Evolutionary conservation across 192 early-diverging fungal genomes (phyloP).

Genomic region (Paraglomus occultum): DNA sequence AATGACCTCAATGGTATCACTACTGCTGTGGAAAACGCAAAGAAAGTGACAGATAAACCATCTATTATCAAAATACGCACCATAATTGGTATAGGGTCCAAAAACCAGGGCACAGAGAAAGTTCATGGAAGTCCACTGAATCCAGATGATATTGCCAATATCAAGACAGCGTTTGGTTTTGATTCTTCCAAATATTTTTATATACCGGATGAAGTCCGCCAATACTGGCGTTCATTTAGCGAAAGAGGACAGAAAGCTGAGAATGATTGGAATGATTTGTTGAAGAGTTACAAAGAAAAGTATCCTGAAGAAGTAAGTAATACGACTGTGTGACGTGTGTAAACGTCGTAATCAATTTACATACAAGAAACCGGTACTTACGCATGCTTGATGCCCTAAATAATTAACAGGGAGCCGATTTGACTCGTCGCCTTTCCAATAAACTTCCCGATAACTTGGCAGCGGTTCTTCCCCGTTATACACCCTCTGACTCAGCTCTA

Average conservation of each 20-base stretch:
- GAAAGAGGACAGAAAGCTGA: constrained; percentile 64
- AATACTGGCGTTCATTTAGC: constrained; percentile 50
- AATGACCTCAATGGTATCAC: constrained; percentile 67
- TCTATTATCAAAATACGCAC: constrained; percentile 88
- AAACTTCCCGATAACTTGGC: constrained; percentile 75
- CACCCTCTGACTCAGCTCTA: constrained; percentile 73
- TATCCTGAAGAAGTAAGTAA: constrained; percentile 58
- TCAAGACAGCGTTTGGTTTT: constrained; percentile 86
- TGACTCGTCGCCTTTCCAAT: constrained; percentile 71
- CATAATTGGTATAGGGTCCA: constrained; percentile 92
- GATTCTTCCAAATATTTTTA: constrained; percentile 69
- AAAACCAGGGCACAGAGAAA: constrained; percentile 82
- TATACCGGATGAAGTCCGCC: constrained; percentile 67
- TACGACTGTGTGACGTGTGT: background rate
- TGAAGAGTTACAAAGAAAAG: constrained; percentile 64
- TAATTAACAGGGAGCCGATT: constrained; percentile 52
- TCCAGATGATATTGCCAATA: constrained; percentile 71
- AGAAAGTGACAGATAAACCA: constrained; percentile 83
- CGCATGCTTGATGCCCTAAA: background rate
- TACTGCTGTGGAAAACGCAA: constrained; percentile 77
- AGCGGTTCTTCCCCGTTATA: constrained; percentile 73
- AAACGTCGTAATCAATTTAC: too few relatives aligned
- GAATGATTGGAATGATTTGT: constrained; percentile 71
- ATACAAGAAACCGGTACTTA: too few relatives aligned
- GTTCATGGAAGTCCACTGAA: constrained; percentile 90